These are phyloP conservation scores for Lipomyces anomalus DNA, from an alignment of 805 yeast species.

Conservation along the genomic window DNA sequence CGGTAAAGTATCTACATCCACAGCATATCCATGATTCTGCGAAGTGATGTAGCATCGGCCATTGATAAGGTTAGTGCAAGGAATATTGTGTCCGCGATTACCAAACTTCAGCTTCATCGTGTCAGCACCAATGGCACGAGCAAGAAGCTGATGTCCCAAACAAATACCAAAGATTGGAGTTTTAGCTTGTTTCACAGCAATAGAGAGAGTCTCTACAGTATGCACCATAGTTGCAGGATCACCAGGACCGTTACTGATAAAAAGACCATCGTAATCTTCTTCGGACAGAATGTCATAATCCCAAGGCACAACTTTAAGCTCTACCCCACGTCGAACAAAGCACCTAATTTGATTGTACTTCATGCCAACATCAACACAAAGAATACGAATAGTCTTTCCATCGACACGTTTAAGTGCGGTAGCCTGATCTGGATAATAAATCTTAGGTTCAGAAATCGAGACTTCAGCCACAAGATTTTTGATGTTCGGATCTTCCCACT, in stretches of 20 bases:
- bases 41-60: slow-evolving; percentile 97
- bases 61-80: slow-evolving; percentile 81
- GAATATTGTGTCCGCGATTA: slow-evolving; percentile 98
- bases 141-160: slow-evolving; percentile 93
- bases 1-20: slow-evolving; percentile 69
- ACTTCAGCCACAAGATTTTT: slow-evolving; percentile 89
- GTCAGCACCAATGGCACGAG: slow-evolving; percentile 90
- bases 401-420: slow-evolving; percentile 51
- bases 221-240: slow-evolving; percentile 84
- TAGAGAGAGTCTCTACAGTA: slow-evolving; percentile 55
- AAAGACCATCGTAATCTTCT: slow-evolving; percentile 89
- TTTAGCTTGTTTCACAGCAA: slow-evolving; percentile 56
- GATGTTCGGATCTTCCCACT: slow-evolving; percentile 89
- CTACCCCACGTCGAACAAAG: slow-evolving; percentile 93
- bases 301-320: slow-evolving; percentile 93
- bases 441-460: slow-evolving; percentile 66
- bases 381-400: slow-evolving; percentile 73
- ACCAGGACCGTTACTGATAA: slow-evolving; percentile 96
- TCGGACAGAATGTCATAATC: slow-evolving; percentile 67
- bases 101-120: slow-evolving; percentile 94
- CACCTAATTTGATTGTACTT: slow-evolving; percentile 97
- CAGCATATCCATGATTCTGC: slow-evolving; percentile 98
- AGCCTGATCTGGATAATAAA: slow-evolving; percentile 64
- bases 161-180: slow-evolving; percentile 97
- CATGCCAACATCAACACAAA: slow-evolving; percentile 97